Evolutionary conservation across 2,329 filamentous ascomycete genomes (phyloP).

Genomic region (Epichloe glyceriae): DNA sequence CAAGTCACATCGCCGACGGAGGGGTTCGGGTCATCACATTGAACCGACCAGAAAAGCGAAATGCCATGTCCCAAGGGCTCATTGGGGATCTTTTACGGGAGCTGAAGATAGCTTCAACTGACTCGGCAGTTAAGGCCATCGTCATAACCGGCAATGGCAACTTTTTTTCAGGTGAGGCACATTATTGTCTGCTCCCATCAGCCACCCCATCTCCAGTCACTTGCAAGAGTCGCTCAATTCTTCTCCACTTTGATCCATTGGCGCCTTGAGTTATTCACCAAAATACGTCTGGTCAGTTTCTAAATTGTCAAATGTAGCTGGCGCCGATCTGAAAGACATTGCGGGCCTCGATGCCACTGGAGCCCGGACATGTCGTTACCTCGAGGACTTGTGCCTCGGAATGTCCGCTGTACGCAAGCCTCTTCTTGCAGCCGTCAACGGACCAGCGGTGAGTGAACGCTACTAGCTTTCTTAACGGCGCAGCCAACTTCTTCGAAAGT

Average conservation of each 20-base stretch:
- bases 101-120: conserved; percentile 12
- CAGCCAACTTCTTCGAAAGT: not conserved
- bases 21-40: conserved; percentile 35
- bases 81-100: conserved; percentile 29
- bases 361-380: conserved; percentile 21
- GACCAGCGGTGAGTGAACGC: conserved; percentile 32
- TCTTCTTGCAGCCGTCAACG: conserved; percentile 35
- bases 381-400: conserved; percentile 27
- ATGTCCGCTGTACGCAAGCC: conserved; percentile 28
- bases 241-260: conserved; percentile 2
- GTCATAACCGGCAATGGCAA: conserved; percentile 23
- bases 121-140: conserved; percentile 19
- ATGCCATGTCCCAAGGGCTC: conserved; percentile 42
- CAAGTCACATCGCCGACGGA: conserved; percentile 10
- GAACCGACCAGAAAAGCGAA: conserved; percentile 43
- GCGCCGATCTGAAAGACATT: conserved; percentile 24
- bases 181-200: not conserved
- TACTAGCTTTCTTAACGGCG: not conserved
- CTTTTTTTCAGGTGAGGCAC: conserved; percentile 12
- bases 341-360: conserved; percentile 19
- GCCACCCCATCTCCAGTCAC: not conserved
- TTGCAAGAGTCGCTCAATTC: not conserved
- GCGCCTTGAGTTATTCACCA: conserved; percentile 1
- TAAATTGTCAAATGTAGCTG: conserved; percentile 14
- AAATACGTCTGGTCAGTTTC: not conserved